phyloP scores from a whole-genome alignment of 805 yeast species.

The Spathaspora hagerdaliae region DNA sequence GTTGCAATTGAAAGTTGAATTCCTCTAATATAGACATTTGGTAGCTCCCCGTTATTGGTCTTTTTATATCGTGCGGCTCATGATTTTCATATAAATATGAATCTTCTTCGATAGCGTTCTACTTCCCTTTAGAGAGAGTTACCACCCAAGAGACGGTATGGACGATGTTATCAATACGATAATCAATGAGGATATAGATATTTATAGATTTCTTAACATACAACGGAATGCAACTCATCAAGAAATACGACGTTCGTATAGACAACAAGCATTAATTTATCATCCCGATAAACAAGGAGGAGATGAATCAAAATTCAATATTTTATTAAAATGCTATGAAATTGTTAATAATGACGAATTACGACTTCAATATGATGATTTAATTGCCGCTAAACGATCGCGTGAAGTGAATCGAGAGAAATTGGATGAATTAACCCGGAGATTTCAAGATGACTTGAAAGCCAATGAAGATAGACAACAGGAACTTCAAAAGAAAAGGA shows the following conservation, averaged over 20 bases:
- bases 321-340: constrained; percentile 26
- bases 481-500: not conserved
- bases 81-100: too few species aligned
- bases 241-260: constrained; percentile 26
- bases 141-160: constrained; percentile 1
- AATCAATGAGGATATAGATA: constrained; percentile 21
- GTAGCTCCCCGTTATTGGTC: too few species aligned
- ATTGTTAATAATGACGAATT: constrained; percentile 23
- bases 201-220: constrained; percentile 24
- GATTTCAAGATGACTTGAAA: constrained; percentile 27
- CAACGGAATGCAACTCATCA: constrained; percentile 15
- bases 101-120: too few species aligned
- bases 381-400: constrained; percentile 13
- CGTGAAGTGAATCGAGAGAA: constrained; percentile 9
- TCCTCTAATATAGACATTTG: too few species aligned
- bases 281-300: constrained; percentile 39
- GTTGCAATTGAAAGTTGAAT: too few species aligned
- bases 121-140: too few species aligned
- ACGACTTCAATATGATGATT: constrained; percentile 26
- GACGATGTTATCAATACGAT: constrained; percentile 9
- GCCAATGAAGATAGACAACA: constrained; percentile 17
- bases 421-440: constrained; percentile 17
- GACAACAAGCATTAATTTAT: constrained; percentile 30
- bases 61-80: too few species aligned
- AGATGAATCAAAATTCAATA: constrained; percentile 26